Evolutionary conservation across 1,139 yeast genomes (phyloP).

Genomic region (Geotrichum restrictum): DNA sequence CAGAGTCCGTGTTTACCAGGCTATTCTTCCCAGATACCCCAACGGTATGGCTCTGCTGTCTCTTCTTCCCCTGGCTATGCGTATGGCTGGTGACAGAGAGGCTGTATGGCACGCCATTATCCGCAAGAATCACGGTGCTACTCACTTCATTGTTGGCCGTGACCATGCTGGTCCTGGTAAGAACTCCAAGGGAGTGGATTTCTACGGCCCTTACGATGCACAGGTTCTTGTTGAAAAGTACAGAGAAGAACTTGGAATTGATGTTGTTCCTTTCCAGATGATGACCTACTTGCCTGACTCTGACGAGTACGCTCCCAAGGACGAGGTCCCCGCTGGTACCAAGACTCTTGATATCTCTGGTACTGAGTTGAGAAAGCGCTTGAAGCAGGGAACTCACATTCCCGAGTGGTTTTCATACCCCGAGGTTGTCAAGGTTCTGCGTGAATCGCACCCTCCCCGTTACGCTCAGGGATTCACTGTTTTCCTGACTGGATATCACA

Average conservation of each 20-base stretch:
- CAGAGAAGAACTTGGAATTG: conserved; percentile 73
- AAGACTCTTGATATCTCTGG: conserved; percentile 91
- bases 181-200: conserved; percentile 88
- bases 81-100: conserved; percentile 99
- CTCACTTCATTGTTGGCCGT: conserved; percentile 95
- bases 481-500: conserved; percentile 55
- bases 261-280: conserved; percentile 95
- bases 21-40: conserved; percentile 86
- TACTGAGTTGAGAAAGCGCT: conserved; percentile 84
- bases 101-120: conserved; percentile 98
- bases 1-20: conserved; percentile 91
- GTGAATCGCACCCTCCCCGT: conserved; percentile 94
- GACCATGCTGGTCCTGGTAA: conserved; percentile 98
- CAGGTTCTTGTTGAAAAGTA: conserved; percentile 78
- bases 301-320: conserved; percentile 93
- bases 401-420: conserved; percentile 98
- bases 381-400: conserved; percentile 80
- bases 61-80: conserved; percentile 89
- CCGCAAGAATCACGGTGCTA: conserved; percentile 93
- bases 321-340: conserved; percentile 75
- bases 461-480: conserved; percentile 80
- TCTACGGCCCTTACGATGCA: conserved; percentile 96
- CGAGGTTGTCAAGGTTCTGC: conserved; percentile 84
- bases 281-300: conserved; percentile 94
- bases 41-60: conserved; percentile 89